phyloP scores from a whole-genome alignment of 164 flowering plant genomes.

The Annona cherimola region DNA sequence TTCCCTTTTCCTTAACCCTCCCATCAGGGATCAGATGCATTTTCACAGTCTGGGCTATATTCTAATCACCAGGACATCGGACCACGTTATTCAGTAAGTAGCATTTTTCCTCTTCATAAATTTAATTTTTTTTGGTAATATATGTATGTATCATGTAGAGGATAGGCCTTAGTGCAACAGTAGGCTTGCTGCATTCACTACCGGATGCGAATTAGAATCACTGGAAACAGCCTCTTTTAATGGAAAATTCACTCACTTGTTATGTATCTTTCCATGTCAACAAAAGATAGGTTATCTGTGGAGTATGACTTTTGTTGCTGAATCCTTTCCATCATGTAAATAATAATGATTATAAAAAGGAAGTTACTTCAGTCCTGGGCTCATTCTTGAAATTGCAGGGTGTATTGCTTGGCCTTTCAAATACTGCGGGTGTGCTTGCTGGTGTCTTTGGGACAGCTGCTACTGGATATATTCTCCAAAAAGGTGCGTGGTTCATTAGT shows the following conservation, averaged over 20 bases:
- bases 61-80: constrained; percentile 99
- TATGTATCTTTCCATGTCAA: too few relatives aligned
- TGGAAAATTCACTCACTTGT: too few relatives aligned
- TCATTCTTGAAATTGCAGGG: constrained; percentile 44
- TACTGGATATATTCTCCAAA: constrained; percentile 92
- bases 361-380: background rate
- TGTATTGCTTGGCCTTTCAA: constrained; percentile 81
- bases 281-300: too few relatives aligned
- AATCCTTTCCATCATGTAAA: too few relatives aligned
- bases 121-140: background rate
- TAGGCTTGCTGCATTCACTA: too few relatives aligned
- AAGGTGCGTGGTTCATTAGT: constrained; percentile 34
- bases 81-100: constrained; percentile 92
- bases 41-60: constrained; percentile 95
- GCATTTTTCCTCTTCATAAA: background rate
- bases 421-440: constrained; percentile 97
- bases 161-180: too few relatives aligned
- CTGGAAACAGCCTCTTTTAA: too few relatives aligned
- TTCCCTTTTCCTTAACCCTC: background rate
- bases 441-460: constrained; percentile 98
- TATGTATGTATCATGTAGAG: too few relatives aligned
- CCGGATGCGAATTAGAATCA: too few relatives aligned
- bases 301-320: too few relatives aligned
- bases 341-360: too few relatives aligned
- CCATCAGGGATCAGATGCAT: constrained; percentile 85